Evolutionary conservation across 1,139 yeast genomes (phyloP).

Genomic region (Kodamaea fungicola): DNA sequence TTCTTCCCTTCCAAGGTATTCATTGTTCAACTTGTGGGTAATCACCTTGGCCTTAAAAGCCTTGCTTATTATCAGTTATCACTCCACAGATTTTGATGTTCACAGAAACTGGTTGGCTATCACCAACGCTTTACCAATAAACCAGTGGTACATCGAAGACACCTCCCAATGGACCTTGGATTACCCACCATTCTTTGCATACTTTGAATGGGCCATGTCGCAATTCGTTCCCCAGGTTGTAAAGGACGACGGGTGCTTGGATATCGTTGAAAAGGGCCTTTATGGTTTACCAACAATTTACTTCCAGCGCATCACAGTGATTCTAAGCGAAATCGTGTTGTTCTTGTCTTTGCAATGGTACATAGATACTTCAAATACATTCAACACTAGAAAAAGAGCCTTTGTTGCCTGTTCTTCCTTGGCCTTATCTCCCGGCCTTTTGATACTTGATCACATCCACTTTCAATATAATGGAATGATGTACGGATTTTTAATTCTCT

Average conservation of each 20-base stretch:
- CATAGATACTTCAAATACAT: conserved; percentile 46
- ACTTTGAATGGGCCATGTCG: conserved; percentile 80
- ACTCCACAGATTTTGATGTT: conserved; percentile 94
- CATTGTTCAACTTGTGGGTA: conserved; percentile 39
- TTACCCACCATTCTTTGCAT: conserved; percentile 97
- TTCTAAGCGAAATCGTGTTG: conserved; percentile 69
- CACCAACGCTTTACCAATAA: conserved; percentile 72
- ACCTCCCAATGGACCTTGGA: conserved; percentile 95
- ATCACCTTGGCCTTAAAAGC: conserved; percentile 35
- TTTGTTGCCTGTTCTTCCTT: conserved; percentile 82
- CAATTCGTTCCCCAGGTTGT: conserved; percentile 67
- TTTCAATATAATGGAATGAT: conserved; percentile 94
- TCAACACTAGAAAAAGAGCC: conserved; percentile 37
- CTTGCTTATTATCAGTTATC: conserved; percentile 45
- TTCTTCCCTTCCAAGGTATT: conserved; percentile 13
- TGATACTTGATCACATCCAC: conserved; percentile 88
- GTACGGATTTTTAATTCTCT: conserved; percentile 76
- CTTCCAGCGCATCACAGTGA: conserved; percentile 80
- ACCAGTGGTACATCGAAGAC: conserved; percentile 77
- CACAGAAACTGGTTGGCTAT: conserved; percentile 97
- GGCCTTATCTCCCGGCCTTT: conserved; percentile 81
- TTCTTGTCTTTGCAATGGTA: conserved; percentile 71
- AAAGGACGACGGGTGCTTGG: conserved; percentile 72
- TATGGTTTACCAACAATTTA: conserved; percentile 77
- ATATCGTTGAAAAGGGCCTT: conserved; percentile 58